Percentiles rank a stretch among this genome's conserved stretches.
Conservation (phyloP, 345 rosid genomes). For the Eucalyptus curtisii region DNA sequence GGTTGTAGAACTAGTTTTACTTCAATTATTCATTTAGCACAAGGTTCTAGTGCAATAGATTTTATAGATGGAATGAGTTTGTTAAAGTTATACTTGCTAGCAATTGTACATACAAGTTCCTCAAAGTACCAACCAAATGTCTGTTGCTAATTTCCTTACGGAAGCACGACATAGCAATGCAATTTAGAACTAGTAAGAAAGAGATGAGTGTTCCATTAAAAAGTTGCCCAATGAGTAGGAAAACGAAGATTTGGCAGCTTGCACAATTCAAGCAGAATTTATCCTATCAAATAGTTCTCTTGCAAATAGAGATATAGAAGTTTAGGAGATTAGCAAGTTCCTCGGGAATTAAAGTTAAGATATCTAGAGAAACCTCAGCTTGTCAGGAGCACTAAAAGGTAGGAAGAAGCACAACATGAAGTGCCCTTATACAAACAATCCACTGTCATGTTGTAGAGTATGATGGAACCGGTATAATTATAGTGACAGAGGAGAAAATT, state of each 20-base stretch:
- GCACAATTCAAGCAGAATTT: constrained; percentile 70
- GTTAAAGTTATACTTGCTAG: no score
- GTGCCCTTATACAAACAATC: not conserved
- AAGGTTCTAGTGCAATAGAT: no score
- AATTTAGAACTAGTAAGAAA: not conserved
- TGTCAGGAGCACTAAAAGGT: not conserved
- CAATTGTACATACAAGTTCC: constrained; percentile 59
- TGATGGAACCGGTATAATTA: not conserved
- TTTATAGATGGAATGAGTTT: no score
- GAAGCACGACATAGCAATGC: no score
- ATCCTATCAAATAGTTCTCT: constrained; percentile 75
- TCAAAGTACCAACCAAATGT: constrained; percentile 81
- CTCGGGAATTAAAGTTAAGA: constrained; percentile 76
- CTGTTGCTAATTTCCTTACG: constrained; percentile 80
- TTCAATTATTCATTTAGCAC: no score
- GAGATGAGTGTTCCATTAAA: not conserved
- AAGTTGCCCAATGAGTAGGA: not conserved
- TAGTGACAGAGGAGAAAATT: not conserved
- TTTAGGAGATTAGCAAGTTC: constrained; percentile 81
- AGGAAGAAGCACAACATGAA: not conserved
- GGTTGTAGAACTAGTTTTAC: not conserved
- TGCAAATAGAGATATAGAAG: constrained; percentile 85
- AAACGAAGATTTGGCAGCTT: constrained; percentile 31
- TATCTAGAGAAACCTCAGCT: constrained; percentile 24
- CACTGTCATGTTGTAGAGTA: not conserved